Evolutionary conservation across 2,329 filamentous ascomycete species (phyloP).

Genomic region (Eutypella sp.): DNA sequence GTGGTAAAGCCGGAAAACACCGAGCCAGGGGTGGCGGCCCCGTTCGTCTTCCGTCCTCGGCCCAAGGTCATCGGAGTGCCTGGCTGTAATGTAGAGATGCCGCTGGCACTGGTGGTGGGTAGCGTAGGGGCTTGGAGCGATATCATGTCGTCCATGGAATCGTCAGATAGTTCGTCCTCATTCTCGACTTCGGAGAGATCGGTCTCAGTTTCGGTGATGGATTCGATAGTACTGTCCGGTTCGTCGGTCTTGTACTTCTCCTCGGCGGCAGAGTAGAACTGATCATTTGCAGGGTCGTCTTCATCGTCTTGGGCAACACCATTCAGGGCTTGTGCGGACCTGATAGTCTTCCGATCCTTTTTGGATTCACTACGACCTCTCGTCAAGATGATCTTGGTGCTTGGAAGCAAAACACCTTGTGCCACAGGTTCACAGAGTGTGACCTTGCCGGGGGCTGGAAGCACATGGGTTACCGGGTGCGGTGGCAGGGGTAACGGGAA

Average conservation of each 20-base stretch:
- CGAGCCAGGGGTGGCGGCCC: conserved; percentile 76
- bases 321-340: conserved; percentile 50
- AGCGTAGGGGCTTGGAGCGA: conserved; percentile 77
- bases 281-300: conserved; percentile 82
- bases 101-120: conserved; percentile 71
- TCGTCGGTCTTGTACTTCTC: conserved; percentile 61
- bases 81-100: conserved; percentile 72
- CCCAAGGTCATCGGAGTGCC: conserved; percentile 75
- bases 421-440: conserved; percentile 91
- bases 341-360: conserved; percentile 41
- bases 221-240: conserved; percentile 53
- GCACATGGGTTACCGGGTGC: conserved; percentile 81
- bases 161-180: conserved; percentile 76
- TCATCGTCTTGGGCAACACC: conserved; percentile 60
- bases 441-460: conserved; percentile 79
- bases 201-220: conserved; percentile 56
- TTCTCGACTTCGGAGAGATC: conserved; percentile 61
- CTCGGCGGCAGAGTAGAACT: conserved; percentile 89
- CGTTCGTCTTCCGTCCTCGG: conserved; percentile 61
- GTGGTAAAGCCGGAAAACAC: conserved; percentile 86
- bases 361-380: conserved; percentile 55
- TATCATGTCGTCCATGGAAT: conserved; percentile 90
- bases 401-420: conserved; percentile 73
- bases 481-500: conserved; percentile 72
- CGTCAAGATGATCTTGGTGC: conserved; percentile 79